A percentile compares a stretch with the other conserved stretches of the same genome.
These are phyloP conservation scores for Wickerhamiella allomyrinae DNA, from an alignment of 805 yeast genomes.

Conservation along the genomic window DNA sequence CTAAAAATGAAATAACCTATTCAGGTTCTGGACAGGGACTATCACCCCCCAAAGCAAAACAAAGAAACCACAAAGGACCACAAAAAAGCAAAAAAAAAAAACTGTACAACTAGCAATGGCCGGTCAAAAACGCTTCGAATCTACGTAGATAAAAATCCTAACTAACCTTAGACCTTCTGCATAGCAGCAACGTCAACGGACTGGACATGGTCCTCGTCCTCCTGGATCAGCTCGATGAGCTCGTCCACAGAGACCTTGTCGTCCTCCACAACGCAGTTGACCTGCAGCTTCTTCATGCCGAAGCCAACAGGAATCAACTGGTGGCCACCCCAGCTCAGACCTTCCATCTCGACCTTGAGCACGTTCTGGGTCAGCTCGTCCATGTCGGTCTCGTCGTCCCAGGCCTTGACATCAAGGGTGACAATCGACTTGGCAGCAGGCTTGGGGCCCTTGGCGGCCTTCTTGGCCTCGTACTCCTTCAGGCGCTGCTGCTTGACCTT, in stretches of 20 bases:
- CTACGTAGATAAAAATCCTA: too few species aligned
- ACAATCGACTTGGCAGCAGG: constrained; percentile 97
- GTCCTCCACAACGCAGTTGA: constrained; percentile 96
- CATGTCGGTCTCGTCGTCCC: constrained; percentile 99
- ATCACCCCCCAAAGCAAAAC: too few species aligned
- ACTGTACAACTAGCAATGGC: too few species aligned
- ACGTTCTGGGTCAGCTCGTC: constrained; percentile 78
- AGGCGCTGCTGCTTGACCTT: constrained; percentile 93
- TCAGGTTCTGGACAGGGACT: too few species aligned
- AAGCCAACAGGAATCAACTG: constrained; percentile 94
- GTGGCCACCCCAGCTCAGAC: constrained; percentile 97
- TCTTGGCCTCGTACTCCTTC: constrained; percentile 95
- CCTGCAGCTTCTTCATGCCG: constrained; percentile 99
- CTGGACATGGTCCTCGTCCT: constrained; percentile 98
- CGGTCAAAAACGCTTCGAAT: too few species aligned
- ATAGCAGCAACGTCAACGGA: constrained; percentile 98
- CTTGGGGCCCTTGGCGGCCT: constrained; percentile 94
- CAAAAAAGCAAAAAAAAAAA: too few species aligned
- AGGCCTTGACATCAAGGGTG: constrained; percentile 96
- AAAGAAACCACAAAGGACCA: too few species aligned
- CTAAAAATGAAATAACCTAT: too few species aligned
- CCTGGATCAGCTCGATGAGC: constrained; percentile 58
- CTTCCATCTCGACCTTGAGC: constrained; percentile 74
- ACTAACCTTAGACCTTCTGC: constrained; percentile 71
- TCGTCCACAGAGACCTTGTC: constrained; percentile 87